These are phyloP conservation scores for Citrus mangshanensis DNA, from an alignment of 345 rosid genomes.

Conservation along the genomic window DNA sequence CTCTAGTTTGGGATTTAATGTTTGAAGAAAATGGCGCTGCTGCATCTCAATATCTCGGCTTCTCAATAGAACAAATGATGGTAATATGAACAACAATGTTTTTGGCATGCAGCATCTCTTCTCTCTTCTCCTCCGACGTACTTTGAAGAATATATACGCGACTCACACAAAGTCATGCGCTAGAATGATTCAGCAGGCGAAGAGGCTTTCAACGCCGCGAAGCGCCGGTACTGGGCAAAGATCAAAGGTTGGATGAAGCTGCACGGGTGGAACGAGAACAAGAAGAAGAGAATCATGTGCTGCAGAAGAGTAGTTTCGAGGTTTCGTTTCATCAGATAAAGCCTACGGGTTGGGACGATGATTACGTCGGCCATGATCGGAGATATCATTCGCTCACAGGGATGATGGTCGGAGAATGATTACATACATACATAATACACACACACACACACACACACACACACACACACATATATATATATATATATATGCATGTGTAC, in stretches of 20 bases:
- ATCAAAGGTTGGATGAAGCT: not conserved
- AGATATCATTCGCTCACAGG: not conserved
- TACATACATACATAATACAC: no score
- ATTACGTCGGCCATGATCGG: not conserved
- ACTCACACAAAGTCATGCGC: not conserved
- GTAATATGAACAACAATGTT: no score
- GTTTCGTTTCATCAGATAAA: not conserved
- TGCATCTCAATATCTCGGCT: no score
- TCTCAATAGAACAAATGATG: no score
- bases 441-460: no score
- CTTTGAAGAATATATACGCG: no score
- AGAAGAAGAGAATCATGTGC: not conserved
- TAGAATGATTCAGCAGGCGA: conserved; percentile 14
- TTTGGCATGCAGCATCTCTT: no score
- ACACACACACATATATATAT: no score
- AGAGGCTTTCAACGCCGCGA: not conserved
- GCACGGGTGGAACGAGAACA: not conserved
- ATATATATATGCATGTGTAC: no score
- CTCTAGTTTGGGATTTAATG: no score
- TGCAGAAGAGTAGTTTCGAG: not conserved
- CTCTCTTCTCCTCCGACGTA: no score
- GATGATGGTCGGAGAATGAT: conserved; percentile 16
- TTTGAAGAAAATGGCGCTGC: no score
- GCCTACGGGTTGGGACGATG: conserved; percentile 24
- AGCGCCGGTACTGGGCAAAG: conserved; percentile 6